Conservation (phyloP, 2,329 filamentous ascomycete species). For the Hypoxylon sp. region DNA sequence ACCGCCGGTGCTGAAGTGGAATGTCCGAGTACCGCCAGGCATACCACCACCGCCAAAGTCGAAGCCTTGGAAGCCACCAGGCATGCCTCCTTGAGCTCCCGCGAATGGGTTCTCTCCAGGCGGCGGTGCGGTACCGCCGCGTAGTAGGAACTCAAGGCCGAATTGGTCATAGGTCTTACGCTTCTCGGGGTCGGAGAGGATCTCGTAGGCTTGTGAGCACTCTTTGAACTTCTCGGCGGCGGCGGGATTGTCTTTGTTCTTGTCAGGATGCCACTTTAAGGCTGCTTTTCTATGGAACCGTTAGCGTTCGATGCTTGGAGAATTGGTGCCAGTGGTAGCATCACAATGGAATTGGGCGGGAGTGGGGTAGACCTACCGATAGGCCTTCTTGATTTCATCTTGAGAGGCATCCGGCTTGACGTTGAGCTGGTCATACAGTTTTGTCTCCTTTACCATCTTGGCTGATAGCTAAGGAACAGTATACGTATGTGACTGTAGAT, state of each 20-base stretch:
- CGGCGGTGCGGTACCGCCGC: constrained; percentile 79
- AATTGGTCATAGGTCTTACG: constrained; percentile 95
- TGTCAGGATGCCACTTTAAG: constrained; percentile 95
- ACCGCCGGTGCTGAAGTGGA: constrained; percentile 74
- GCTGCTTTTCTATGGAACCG: constrained; percentile 78
- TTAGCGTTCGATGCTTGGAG: constrained; percentile 23
- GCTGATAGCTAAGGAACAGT: constrained; percentile 52
- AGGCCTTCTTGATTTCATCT: constrained; percentile 98
- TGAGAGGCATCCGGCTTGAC: constrained; percentile 85
- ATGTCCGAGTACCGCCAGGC: constrained; percentile 66
- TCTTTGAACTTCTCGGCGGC: constrained; percentile 98
- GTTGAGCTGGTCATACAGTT: constrained; percentile 89
- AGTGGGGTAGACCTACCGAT: constrained; percentile 72
- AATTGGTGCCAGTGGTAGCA: constrained; percentile 3
- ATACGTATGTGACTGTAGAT: constrained; percentile 18
- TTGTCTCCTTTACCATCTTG: constrained; percentile 91
- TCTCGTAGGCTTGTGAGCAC: constrained; percentile 97
- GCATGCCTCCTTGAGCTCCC: constrained; percentile 65
- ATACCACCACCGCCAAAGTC: constrained; percentile 67
- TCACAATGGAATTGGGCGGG: constrained; percentile 9
- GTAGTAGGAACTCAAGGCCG: constrained; percentile 91
- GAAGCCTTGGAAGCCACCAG: constrained; percentile 67
- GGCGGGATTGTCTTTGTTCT: constrained; percentile 91
- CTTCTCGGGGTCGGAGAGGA: constrained; percentile 96
- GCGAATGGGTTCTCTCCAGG: constrained; percentile 75